These are phyloP conservation scores for Hericium erinaceus DNA, from an alignment of 768 basidiomycete genomes.

Conservation along the genomic window DNA sequence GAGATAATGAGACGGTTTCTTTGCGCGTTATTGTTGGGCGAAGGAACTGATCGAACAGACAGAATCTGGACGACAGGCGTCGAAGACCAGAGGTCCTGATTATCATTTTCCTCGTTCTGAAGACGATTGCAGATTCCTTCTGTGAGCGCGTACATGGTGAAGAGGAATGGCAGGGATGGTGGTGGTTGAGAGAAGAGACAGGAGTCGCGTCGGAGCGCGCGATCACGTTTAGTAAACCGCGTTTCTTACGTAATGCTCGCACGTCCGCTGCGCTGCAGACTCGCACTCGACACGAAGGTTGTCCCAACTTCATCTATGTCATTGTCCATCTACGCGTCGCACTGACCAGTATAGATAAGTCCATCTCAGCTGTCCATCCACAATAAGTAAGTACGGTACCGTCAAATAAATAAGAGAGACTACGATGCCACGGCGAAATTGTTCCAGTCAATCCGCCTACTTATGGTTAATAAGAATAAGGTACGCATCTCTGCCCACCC, in stretches of 20 bases:
- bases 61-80: conserved; percentile 66
- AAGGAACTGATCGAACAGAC: conserved; percentile 68
- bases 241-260: background rate
- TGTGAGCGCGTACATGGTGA: background rate
- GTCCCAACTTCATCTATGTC: too few species aligned
- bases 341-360: background rate
- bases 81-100: conserved; percentile 17
- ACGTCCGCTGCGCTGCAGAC: background rate
- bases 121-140: conserved; percentile 12
- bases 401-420: background rate
- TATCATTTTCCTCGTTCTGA: conserved; percentile 7
- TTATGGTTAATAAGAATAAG: too few species aligned
- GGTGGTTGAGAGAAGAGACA: conserved; percentile 3
- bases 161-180: background rate
- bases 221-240: background rate
- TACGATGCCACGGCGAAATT: background rate
- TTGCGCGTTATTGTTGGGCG: conserved; percentile 21
- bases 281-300: too few species aligned
- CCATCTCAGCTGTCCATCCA: background rate
- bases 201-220: conserved; percentile 17
- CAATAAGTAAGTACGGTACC: background rate
- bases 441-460: background rate
- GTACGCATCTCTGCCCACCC: background rate
- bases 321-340: too few species aligned
- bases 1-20: conserved; percentile 80